Conservation (phyloP, 352 stramenopile genomes). For the Phytophthora podocarpi region DNA sequence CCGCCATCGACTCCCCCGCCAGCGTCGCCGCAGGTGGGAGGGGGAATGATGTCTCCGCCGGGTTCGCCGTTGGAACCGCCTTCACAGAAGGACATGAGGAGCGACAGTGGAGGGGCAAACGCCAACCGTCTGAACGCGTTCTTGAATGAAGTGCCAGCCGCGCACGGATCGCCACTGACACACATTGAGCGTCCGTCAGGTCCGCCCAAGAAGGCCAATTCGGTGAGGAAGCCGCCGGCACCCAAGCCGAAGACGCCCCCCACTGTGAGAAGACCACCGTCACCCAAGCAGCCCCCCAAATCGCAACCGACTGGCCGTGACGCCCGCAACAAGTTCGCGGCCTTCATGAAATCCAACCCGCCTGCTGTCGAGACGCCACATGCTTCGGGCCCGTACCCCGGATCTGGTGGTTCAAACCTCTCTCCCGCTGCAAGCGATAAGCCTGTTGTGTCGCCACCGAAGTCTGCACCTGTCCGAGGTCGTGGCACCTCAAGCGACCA, state of each 20-base stretch:
- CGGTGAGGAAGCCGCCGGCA: slow-evolving; percentile 42
- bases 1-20: slow-evolving; percentile 65
- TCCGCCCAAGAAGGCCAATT: slow-evolving; percentile 53
- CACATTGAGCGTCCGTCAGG: slow-evolving; percentile 63
- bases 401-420: slow-evolving; percentile 23
- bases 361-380: slow-evolving; percentile 40
- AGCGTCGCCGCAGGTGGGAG: slow-evolving; percentile 49
- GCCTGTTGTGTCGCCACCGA: slow-evolving; percentile 25
- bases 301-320: slow-evolving; percentile 28
- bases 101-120: slow-evolving; percentile 52
- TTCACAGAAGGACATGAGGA: slow-evolving; percentile 42
- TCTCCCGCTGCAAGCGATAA: slow-evolving; percentile 32
- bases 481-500: slow-evolving; percentile 42
- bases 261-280: slow-evolving; percentile 25
- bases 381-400: slow-evolving; percentile 16
- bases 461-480: slow-evolving; percentile 33
- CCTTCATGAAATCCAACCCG: slow-evolving; percentile 82
- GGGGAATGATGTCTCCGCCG: slow-evolving; percentile 36
- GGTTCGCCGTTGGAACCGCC: slow-evolving; percentile 29
- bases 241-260: slow-evolving; percentile 27
- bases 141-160: slow-evolving; percentile 72
- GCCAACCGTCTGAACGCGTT: slow-evolving; percentile 77
- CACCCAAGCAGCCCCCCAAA: slow-evolving; percentile 32
- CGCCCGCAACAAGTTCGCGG: slow-evolving; percentile 78
- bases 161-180: slow-evolving; percentile 58